Evolutionary conservation across 495 filamentous ascomycete species (phyloP).

Genomic region (Neohortaea acidophila): DNA sequence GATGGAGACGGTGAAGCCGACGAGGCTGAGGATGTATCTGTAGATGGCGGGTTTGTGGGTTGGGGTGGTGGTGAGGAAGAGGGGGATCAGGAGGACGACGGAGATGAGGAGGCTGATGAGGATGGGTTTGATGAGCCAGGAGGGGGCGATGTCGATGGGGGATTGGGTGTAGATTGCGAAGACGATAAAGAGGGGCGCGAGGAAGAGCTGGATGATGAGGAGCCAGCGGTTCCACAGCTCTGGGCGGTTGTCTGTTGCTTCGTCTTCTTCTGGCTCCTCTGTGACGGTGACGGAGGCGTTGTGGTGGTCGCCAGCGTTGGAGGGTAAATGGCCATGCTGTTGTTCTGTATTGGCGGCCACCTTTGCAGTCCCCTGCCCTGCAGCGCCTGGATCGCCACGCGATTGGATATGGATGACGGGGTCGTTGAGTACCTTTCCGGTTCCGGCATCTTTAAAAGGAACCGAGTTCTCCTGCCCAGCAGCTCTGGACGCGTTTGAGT

Average conservation of each 20-base stretch:
- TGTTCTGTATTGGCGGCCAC: background rate
- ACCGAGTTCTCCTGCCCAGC: too few relatives aligned
- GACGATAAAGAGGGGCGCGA: constrained; percentile 70
- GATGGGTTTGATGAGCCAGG: constrained; percentile 42
- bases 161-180: constrained; percentile 47
- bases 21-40: constrained; percentile 63
- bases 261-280: background rate
- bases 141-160: constrained; percentile 32
- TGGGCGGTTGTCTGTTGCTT: background rate
- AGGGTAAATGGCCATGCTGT: background rate
- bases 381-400: background rate
- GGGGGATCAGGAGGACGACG: constrained; percentile 41
- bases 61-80: constrained; percentile 48
- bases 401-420: background rate
- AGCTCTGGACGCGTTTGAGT: background rate
- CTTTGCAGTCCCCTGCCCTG: background rate
- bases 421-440: too few relatives aligned
- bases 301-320: background rate
- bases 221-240: constrained; percentile 76
- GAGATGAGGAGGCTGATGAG: constrained; percentile 59
- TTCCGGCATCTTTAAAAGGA: too few relatives aligned
- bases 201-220: constrained; percentile 67
- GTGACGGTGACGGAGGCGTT: background rate
- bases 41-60: constrained; percentile 42
- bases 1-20: constrained; percentile 83